Evolutionary conservation across 805 yeast species (phyloP).

Genomic region (Priceomyces haplophilus): DNA sequence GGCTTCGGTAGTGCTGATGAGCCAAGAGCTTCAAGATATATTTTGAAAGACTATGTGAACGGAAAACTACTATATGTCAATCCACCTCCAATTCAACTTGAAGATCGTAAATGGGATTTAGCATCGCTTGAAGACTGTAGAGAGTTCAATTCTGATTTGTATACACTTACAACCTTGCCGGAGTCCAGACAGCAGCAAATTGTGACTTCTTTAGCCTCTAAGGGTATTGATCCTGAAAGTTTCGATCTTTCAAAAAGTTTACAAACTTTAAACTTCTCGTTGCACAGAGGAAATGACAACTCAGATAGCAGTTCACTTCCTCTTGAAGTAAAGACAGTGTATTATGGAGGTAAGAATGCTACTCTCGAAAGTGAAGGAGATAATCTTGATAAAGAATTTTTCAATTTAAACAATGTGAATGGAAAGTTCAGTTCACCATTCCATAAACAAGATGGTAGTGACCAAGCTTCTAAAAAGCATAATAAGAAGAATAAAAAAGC

Average conservation of each 20-base stretch:
- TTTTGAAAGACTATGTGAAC: slow-evolving; percentile 90
- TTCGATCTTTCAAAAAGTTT: slow-evolving; percentile 71
- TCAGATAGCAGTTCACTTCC: slow-evolving; percentile 16
- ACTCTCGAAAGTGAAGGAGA: slow-evolving; percentile 74
- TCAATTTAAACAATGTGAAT: slow-evolving; percentile 59
- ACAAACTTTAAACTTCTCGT: slow-evolving; percentile 70
- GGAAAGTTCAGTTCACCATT: slow-evolving; percentile 72
- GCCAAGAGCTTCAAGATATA: slow-evolving; percentile 87
- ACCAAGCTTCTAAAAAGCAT: slow-evolving; percentile 50
- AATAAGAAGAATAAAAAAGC: slow-evolving; percentile 74
- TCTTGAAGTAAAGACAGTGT: slow-evolving; percentile 46
- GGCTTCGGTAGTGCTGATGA: slow-evolving; percentile 97
- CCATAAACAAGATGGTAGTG: slow-evolving; percentile 46
- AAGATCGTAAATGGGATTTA: slow-evolving; percentile 58
- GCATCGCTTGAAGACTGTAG: slow-evolving; percentile 38
- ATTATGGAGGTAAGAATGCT: slow-evolving; percentile 81
- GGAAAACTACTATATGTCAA: slow-evolving; percentile 82
- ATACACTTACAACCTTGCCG: slow-evolving; percentile 62
- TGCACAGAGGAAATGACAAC: slow-evolving; percentile 49
- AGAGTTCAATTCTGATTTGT: slow-evolving; percentile 71
- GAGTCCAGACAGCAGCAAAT: slow-evolving; percentile 73
- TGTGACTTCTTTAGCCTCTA: slow-evolving; percentile 56
- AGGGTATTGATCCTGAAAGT: slow-evolving; percentile 47
- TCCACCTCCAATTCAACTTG: slow-evolving; percentile 75
- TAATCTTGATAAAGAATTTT: slow-evolving; percentile 83